These are phyloP conservation scores for Hypoxylon sp. DNA, from an alignment of 2,329 filamentous ascomycete genomes.

Conservation along the genomic window DNA sequence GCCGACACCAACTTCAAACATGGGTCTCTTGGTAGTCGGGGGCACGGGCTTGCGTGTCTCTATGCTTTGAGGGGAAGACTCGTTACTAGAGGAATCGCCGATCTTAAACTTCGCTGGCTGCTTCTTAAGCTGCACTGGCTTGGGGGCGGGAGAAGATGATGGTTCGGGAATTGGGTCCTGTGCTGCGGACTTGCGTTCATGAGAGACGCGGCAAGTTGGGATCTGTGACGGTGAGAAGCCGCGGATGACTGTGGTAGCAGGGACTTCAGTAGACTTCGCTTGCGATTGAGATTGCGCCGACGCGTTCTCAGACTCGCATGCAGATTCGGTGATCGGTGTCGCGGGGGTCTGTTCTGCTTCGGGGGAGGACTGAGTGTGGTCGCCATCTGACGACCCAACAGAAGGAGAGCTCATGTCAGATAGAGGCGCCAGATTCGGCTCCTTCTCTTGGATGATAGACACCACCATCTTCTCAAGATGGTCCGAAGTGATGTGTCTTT, in stretches of 20 bases:
- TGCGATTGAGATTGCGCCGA: conserved; percentile 54
- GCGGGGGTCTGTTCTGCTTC: conserved; percentile 70
- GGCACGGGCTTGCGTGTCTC: conserved; percentile 58
- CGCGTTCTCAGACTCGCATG: conserved; percentile 45
- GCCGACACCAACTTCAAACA: conserved; percentile 67
- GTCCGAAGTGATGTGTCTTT: conserved; percentile 92
- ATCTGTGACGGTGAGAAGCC: conserved; percentile 85
- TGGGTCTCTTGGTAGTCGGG: conserved; percentile 58
- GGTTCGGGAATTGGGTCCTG: conserved; percentile 74
- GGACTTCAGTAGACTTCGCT: conserved; percentile 63
- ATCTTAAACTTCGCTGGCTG: conserved; percentile 75
- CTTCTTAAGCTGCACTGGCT: conserved; percentile 78
- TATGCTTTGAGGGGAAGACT: conserved; percentile 76
- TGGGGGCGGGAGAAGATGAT: conserved; percentile 69
- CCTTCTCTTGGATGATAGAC: conserved; percentile 91
- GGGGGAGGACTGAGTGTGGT: conserved; percentile 60
- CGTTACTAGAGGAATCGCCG: conserved; percentile 83
- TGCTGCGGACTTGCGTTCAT: conserved; percentile 65
- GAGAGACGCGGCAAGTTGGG: conserved; percentile 59
- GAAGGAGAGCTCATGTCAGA: conserved; percentile 59
- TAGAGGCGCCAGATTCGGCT: conserved; percentile 71
- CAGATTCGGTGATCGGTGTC: conserved; percentile 51
- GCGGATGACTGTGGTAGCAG: conserved; percentile 77
- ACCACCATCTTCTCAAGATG: conserved; percentile 95
- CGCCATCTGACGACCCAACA: conserved; percentile 62